Conservation (phyloP, 139 green algal species). For the Monoraphidium neglectum region DNA sequence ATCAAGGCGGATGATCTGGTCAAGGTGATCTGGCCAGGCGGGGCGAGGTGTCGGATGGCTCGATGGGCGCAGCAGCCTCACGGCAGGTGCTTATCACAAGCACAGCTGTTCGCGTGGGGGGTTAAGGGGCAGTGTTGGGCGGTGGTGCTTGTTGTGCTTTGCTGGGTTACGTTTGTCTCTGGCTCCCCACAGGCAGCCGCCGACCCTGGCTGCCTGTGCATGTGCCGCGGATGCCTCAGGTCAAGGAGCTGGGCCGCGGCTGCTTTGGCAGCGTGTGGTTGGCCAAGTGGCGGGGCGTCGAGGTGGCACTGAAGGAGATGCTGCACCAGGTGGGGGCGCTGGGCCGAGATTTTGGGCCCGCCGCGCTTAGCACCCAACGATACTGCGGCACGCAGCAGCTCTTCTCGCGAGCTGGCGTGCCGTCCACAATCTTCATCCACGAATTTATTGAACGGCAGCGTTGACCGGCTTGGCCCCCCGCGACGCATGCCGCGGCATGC, state of each 20-base stretch:
- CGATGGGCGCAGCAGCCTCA: background rate
- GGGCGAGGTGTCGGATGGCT: background rate
- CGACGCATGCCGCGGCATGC: no score
- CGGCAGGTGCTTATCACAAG: background rate
- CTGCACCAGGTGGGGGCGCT: slow-evolving; percentile 13
- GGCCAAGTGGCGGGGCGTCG: slow-evolving; percentile 60
- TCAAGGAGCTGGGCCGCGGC: slow-evolving; percentile 63
- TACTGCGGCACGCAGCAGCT: no score
- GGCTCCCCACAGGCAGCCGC: no score
- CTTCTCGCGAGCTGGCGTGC: no score
- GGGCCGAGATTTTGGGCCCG: no score
- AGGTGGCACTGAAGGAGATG: slow-evolving; percentile 77
- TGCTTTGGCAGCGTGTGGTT: slow-evolving; percentile 71
- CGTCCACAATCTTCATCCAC: no score
- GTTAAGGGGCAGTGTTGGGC: background rate
- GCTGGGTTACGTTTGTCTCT: no score
- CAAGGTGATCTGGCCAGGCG: slow-evolving; percentile 36
- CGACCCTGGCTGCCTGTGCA: no score
- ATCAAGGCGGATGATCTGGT: slow-evolving; percentile 51
- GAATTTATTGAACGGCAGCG: no score
- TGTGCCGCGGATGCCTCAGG: no score
- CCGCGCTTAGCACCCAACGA: no score
- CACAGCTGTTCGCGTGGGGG: background rate
- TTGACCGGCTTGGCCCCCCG: no score
- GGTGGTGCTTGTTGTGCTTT: background rate